A percentile compares a stretch with the other conserved stretches of the same genome.
phyloP scores from a whole-genome alignment of 1,284 basidiomycete genomes.

The Coriolopsis trogii region DNA sequence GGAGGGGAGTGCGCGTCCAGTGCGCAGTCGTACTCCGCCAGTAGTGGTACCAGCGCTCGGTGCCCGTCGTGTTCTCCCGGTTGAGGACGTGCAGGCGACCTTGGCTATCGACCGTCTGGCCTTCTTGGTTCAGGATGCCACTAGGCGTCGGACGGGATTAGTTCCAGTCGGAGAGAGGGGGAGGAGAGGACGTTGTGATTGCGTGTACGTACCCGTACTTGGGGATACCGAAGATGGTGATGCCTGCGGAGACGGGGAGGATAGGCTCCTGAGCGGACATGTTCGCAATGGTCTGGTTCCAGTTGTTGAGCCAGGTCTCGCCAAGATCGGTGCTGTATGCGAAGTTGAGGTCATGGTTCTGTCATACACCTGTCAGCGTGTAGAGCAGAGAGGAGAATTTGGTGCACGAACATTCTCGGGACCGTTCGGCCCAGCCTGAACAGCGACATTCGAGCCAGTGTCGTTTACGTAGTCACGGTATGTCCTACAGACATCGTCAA shows the following conservation, averaged over 20 bases:
- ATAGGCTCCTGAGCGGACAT: conserved; percentile 34
- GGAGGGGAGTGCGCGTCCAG: conserved; percentile 44
- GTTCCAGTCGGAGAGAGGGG: neutral
- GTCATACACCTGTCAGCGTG: neutral
- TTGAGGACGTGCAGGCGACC: conserved; percentile 47
- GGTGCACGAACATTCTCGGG: conserved; percentile 42
- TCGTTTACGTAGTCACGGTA: conserved; percentile 49
- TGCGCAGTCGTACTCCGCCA: conserved; percentile 39
- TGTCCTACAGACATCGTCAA: conserved; percentile 34
- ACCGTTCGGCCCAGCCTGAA: conserved; percentile 49
- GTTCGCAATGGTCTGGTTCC: conserved; percentile 40
- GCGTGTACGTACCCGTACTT: conserved; percentile 43
- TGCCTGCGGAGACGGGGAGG: conserved; percentile 41
- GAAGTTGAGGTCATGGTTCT: conserved; percentile 49
- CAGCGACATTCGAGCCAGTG: conserved; percentile 41
- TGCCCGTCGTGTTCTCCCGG: conserved; percentile 44
- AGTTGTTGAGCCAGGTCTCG: conserved; percentile 41
- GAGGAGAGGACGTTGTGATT: too few relatives aligned
- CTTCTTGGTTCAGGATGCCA: conserved; percentile 48
- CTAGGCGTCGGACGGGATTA: conserved; percentile 19
- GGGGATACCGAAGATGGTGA: conserved; percentile 43
- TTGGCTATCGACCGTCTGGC: conserved; percentile 40
- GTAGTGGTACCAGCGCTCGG: conserved; percentile 45
- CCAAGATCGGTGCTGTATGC: conserved; percentile 40
- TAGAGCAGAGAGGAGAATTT: neutral